Base-by-base conservation (phyloP, 345 rosid species). In the Eucalyptus erythrocorys region DNA sequence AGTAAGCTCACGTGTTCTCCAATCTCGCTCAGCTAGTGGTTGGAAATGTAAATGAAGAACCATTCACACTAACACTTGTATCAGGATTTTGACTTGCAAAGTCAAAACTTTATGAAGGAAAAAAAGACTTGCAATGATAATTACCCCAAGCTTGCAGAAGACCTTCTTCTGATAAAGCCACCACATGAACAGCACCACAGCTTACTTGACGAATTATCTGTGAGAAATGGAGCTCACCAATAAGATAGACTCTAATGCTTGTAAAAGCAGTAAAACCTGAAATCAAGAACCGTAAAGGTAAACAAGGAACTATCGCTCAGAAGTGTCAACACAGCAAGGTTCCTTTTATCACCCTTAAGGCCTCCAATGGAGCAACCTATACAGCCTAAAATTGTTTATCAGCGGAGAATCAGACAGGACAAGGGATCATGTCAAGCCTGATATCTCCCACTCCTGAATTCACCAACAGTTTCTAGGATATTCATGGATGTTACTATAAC, bases 71-170 rank as follows among this genome's bases (percentile, higher is more conserved):
- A 76, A 76, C 47, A 40, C 84, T 40, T 21, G 82, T 76, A 76
- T 40, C 82, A 76, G 84, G 47, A 11, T 21, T 21, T 76, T 76
- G 84, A 76, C 84, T 76, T 12, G 30, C 47, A 40, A 40, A 6
- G 9, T 76, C 84, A 76, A 76, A 10, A 76, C 6, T 40, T 76
- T 76, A 15, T 40, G 84, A 76, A 76, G 82, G 47, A 37, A 71
- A 40, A 40, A 76, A 40, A 37, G 47, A 40, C 84, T 40, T 21
- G n/a, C n/a, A 86, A 86, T 48, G 87, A 86, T 86, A 86, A 86
- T 90, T 92, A 98, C 99, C 98, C 99, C 99, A 97, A 90, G 99
- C 93, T 94, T 98, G 99, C 79, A 96, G 92, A 80, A 93, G 92
- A 87, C 99, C 97, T 86, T 94, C 98, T 89, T 94, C 97, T 86